phyloP scores from a whole-genome alignment of 148 eudicot species.

The Heliosperma pusillum region DNA sequence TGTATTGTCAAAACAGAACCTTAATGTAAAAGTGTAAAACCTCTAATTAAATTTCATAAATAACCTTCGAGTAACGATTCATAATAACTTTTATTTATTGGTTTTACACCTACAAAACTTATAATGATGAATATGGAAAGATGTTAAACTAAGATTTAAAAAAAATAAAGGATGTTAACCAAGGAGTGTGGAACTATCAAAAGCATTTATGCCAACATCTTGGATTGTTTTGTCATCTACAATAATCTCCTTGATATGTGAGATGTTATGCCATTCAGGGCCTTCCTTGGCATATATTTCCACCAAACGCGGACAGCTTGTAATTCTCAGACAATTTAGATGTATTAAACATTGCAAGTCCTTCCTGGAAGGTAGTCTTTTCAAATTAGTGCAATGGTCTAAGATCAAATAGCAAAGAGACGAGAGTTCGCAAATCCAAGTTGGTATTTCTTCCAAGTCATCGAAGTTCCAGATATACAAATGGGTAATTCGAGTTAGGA shows the following conservation, averaged over 20 bases:
- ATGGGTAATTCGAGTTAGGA: not conserved
- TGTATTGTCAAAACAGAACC: too few relatives aligned
- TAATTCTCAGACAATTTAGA: not conserved
- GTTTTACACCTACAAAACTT: too few relatives aligned
- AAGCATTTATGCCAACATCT: too few relatives aligned
- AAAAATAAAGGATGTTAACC: too few relatives aligned
- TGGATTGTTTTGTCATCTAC: not conserved
- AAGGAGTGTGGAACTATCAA: too few relatives aligned
- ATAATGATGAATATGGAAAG: too few relatives aligned
- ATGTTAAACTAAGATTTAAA: too few relatives aligned
- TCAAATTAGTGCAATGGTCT: not conserved
- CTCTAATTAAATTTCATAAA: too few relatives aligned
- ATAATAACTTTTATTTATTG: too few relatives aligned
- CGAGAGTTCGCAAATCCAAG: not conserved
- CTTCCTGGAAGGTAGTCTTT: not conserved
- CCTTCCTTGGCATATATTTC: not conserved
- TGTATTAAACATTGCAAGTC: not conserved
- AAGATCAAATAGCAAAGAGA: not conserved
- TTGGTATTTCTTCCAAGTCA: conserved; percentile 4
- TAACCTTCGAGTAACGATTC: too few relatives aligned
- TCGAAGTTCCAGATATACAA: not conserved
- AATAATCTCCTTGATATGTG: not conserved
- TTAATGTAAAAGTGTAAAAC: too few relatives aligned
- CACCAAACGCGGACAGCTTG: not conserved
- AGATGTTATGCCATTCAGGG: not conserved